A percentile compares a stretch with the other conserved stretches of the same genome.
Evolutionary conservation across 176 grass and related monocot genomes (phyloP).

Genomic region (Hordeum vulgare): DNA sequence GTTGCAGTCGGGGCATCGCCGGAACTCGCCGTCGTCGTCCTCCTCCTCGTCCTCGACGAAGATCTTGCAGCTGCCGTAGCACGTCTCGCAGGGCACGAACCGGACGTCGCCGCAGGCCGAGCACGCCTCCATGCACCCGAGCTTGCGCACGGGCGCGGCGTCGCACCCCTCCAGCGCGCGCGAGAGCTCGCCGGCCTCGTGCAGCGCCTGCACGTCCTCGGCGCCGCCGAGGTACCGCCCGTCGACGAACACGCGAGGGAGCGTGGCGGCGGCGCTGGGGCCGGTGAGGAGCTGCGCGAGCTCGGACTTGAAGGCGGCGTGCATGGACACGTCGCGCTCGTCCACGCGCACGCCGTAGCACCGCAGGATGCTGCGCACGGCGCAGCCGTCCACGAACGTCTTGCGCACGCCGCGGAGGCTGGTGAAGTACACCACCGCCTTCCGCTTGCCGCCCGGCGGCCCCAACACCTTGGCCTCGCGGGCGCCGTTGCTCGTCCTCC

Average conservation of each 20-base stretch:
- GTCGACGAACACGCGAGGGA: constrained; percentile 64
- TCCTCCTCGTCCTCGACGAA: constrained; percentile 37
- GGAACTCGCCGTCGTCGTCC: constrained; percentile 28
- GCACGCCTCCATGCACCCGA: constrained; percentile 44
- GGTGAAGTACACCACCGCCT: constrained; percentile 77
- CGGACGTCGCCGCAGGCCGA: constrained; percentile 58
- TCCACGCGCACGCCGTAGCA: constrained; percentile 65
- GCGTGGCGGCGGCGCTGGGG: not conserved
- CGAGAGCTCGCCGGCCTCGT: constrained; percentile 45
- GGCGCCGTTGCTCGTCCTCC: constrained; percentile 6
- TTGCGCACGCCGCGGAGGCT: constrained; percentile 67
- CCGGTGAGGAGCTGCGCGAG: constrained; percentile 40
- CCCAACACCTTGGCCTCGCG: constrained; percentile 9
- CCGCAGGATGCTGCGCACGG: constrained; percentile 52
- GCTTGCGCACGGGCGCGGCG: constrained; percentile 30
- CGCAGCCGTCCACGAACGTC: constrained; percentile 69
- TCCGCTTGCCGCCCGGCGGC: constrained; percentile 35
- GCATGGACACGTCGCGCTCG: constrained; percentile 77
- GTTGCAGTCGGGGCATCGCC: constrained; percentile 70
- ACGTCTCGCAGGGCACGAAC: constrained; percentile 73
- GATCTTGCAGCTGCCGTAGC: constrained; percentile 77
- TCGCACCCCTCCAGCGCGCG: constrained; percentile 47
- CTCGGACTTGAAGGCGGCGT: constrained; percentile 65
- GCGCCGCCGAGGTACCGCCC: constrained; percentile 57
- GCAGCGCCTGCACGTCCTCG: constrained; percentile 53